Evolutionary conservation across 164 flowering plant species (phyloP), one percentile per base, ranked within the genome.

Genomic region (Vitis labrusca): DNA sequence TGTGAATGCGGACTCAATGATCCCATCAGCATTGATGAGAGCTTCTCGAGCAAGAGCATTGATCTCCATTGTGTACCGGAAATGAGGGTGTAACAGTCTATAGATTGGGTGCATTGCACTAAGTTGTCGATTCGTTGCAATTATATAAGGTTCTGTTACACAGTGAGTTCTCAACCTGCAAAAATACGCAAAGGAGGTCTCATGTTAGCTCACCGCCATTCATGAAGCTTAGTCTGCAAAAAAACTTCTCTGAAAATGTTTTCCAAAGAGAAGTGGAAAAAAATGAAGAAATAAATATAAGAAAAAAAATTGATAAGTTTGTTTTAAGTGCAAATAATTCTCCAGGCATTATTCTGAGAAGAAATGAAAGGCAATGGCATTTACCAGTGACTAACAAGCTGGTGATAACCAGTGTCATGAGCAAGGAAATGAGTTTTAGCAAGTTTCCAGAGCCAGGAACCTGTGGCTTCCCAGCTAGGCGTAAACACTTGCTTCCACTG

Each of bases 1-100:
- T 0, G 84, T 73, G 73, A 93, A 89, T 6, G 75, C 2, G 2
- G 27, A 9, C 80, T 93, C 98, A 53, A 93, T 88, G 49, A 86
- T 75, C 1, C 97, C 97, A 54, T 48, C 81, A 0, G 78, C 91
- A 70, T 85, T 89, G 70, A 91, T 78, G 16, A 93, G 88, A 2
- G 56, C 66, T 56, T 74, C 69, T 23, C 98, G 83, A 47, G 93
- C 97, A 37, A 86, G 78, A 8, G 89, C 87, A 59, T 91, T 93
- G 75, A 91, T 89, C 76, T 88, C 86, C 93, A 93, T 87, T 0
- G 98, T 93, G 80, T 89, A 88, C 17, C 97, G 80, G 15, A 91
- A 77, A 72, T 93, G 88, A 48, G 98, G 98, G 51, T 72, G 75
- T 27, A 93, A 65, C 23, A 91, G 68, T 74, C 84, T 88, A 63